Evolutionary conservation across 106 monocot species (phyloP), one percentile per base, ranked within the genome.

Genomic region (Cymbidium sinense): DNA sequence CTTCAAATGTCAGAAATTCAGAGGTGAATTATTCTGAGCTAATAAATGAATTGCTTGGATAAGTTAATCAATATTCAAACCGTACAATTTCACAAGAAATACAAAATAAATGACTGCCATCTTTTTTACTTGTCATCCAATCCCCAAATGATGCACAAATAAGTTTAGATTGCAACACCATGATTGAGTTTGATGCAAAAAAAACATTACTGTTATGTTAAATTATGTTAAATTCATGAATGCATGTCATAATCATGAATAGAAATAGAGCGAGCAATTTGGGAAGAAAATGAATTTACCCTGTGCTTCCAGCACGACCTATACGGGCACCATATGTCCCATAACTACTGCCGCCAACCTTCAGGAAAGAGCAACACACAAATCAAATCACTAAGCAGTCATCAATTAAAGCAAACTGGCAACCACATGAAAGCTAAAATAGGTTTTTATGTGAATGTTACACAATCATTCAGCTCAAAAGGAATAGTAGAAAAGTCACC

Each of bases 271-370:
- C 21, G 21, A 71, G 21, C 15, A 71, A 20, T 20, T 37, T 33
- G n/a, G 17, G 21, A 20, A 37, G 10, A 71, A 44, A 28, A 80
- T 23, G 28, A 50, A 36, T 82, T 88, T 87, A 98, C 98, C 98
- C 98, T 79, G 76, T 47, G 61, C 90, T 86, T 76, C 92, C 88
- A 78, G 90, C 83, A 25, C 92, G 94, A 73, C 90, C 88, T 70
- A 88, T 77, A 52, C 94, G 94, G 17, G 83, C 87, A 78, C 90
- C 82, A 86, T 94, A 92, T 36, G 81, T 30, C 41, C 88, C 90
- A 78, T 98, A 94, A 50, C 81, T 77, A 79, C 86, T 82, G 43
- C 91, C 86, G 74, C 91, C 88, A 79, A 76, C 86, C 96, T 94
- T 41, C 23, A 82, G n/a, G 76, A 77, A 64, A 27, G 34, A 34